Evolutionary conservation across 2,329 filamentous ascomycete species (phyloP).

Genomic region (Colletotrichum sp.): DNA sequence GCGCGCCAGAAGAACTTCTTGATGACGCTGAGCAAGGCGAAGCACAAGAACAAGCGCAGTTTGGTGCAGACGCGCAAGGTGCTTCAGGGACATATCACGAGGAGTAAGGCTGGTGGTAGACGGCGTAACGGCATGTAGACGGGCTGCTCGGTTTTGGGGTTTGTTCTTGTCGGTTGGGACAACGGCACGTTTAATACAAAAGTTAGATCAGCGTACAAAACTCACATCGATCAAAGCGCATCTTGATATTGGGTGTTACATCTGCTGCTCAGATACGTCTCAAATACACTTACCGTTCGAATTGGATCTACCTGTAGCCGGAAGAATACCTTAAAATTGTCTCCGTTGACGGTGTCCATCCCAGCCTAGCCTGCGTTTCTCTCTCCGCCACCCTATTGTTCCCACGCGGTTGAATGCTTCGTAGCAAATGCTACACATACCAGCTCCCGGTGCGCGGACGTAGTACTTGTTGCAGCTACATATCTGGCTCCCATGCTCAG

Average conservation of each 20-base stretch:
- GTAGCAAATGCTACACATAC: not conserved
- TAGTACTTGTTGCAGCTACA: not conserved
- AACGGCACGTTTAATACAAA: not conserved
- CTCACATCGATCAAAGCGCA: not conserved
- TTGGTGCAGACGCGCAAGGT: conserved; percentile 84
- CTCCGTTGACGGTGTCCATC: not conserved
- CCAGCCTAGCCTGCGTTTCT: not conserved
- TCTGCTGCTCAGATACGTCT: not conserved
- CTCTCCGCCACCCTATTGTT: not conserved
- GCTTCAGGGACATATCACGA: conserved; percentile 79
- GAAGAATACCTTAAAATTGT: not conserved
- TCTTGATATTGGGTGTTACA: not conserved
- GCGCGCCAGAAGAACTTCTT: conserved; percentile 96
- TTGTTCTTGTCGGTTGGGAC: not conserved
- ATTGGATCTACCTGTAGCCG: not conserved
- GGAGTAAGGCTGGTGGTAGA: conserved; percentile 83
- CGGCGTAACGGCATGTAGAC: conserved; percentile 64
- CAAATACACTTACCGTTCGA: not conserved
- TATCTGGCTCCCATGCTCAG: not conserved
- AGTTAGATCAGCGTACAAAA: not conserved
- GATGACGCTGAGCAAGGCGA: conserved; percentile 97
- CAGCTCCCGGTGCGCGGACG: not conserved
- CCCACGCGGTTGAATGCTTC: not conserved
- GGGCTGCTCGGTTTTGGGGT: not conserved
- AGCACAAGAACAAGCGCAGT: conserved; percentile 94